Evolutionary conservation across 495 filamentous ascomycete genomes (phyloP).

Genomic region (Bathelium albidoporum): DNA sequence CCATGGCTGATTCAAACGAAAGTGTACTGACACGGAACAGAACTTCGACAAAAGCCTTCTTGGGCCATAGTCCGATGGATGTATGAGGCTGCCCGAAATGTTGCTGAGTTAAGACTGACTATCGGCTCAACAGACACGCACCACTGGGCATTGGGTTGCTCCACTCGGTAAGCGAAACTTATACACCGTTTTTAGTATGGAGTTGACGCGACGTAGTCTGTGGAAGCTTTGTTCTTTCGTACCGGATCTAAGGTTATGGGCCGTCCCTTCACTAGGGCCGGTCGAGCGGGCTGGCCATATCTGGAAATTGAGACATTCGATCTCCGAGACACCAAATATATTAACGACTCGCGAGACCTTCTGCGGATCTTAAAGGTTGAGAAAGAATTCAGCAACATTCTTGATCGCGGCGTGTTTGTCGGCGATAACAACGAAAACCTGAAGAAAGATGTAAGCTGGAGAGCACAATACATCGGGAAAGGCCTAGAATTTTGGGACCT

Average conservation of each 20-base stretch:
- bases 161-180: slow-evolving; percentile 20
- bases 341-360: slow-evolving; percentile 25
- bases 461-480: slow-evolving; percentile 19
- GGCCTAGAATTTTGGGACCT: slow-evolving; percentile 15
- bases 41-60: slow-evolving; percentile 15
- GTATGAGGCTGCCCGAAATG: not conserved
- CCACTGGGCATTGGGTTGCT: slow-evolving; percentile 26
- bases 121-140: slow-evolving; percentile 18
- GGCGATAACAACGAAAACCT: slow-evolving; percentile 25
- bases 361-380: slow-evolving; percentile 15
- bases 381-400: slow-evolving; percentile 16
- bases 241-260: not conserved
- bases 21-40: slow-evolving; percentile 15
- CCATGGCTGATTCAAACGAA: not conserved
- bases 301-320: slow-evolving; percentile 25
- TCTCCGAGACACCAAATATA: slow-evolving; percentile 19
- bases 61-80: slow-evolving; percentile 24
- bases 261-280: slow-evolving; percentile 19
- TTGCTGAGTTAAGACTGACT: not conserved
- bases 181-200: not conserved
- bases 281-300: slow-evolving; percentile 22
- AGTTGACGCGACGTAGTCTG: not conserved
- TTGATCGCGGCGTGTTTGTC: slow-evolving; percentile 19
- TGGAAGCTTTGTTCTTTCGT: not conserved
- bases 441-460: slow-evolving; percentile 20